phyloP scores from a whole-genome alignment of 106 monocot genomes.

The Alisma plantagoaquatica region DNA sequence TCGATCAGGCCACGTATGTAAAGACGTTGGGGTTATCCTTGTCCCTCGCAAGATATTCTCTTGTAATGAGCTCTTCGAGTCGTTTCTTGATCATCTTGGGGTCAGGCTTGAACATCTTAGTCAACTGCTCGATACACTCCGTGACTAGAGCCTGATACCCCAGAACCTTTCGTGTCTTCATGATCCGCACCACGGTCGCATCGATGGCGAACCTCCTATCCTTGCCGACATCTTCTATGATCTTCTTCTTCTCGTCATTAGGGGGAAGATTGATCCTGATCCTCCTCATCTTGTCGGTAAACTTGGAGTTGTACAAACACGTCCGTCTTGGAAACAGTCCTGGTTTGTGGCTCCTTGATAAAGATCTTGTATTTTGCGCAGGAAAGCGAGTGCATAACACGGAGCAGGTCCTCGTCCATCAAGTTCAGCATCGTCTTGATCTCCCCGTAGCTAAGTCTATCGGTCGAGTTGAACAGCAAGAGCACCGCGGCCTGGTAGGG shows the following conservation, averaged over 20 bases:
- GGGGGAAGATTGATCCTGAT: conserved; percentile 75
- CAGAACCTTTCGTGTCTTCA: conserved; percentile 61
- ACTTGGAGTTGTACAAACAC: conserved; percentile 72
- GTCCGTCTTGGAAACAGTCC: conserved; percentile 56
- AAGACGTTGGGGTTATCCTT: too few species aligned
- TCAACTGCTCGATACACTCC: conserved; percentile 62
- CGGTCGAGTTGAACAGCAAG: conserved; percentile 84
- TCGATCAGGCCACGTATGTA: too few species aligned
- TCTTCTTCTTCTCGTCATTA: conserved; percentile 81
- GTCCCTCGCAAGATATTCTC: conserved; percentile 81
- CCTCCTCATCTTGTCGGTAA: conserved; percentile 64
- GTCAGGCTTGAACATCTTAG: conserved; percentile 57
- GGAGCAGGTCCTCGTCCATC: conserved; percentile 29
- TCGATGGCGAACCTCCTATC: conserved; percentile 82
- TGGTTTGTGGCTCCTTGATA: conserved; percentile 65
- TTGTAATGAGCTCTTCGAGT: conserved; percentile 63
- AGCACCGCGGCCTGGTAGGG: conserved; percentile 92
- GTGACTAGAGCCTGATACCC: conserved; percentile 67
- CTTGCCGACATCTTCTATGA: conserved; percentile 82
- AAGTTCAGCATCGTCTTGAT: conserved; percentile 55
- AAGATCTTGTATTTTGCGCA: conserved; percentile 71
- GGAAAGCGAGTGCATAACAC: conserved; percentile 85
- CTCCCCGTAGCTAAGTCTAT: conserved; percentile 47
- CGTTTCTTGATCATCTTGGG: conserved; percentile 73
- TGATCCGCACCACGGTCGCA: conserved; percentile 69